Evolutionary conservation across 768 basidiomycete species (phyloP), one percentile per base, ranked within the genome.

Genomic region (Boletellus ananas): DNA sequence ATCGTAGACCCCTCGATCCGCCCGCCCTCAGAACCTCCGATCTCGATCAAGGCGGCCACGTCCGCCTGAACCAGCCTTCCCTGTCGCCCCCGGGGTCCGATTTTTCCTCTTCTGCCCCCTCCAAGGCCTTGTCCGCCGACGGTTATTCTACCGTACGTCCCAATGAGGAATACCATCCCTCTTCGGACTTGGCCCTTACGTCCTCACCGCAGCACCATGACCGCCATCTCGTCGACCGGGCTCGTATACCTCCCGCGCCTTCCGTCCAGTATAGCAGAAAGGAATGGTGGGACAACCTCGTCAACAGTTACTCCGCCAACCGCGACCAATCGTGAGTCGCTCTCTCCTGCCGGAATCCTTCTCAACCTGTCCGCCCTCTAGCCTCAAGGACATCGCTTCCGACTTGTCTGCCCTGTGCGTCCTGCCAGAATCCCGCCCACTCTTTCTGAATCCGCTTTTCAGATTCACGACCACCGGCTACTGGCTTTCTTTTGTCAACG

Each of bases 401-500:
- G 82, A 84, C 54, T 59, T 85, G 25, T 64, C 73, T 35, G 73
- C 72, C 45, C 60, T 86, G 84, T 85, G 50, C 50, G 78, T 67
- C 25, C 34, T 37, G 34, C 37, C 20, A 31, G 23, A 37, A 43
- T 13, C 34, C n/a, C 8, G 3, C 34, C 13, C 42, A 1, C 37
- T 38, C 43, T n/a, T 58, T 46, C 43, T 48, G 60, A 20, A 52
- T 43, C 8, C 13, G 34, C 33, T 44, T 41, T n/a, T 34, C 57
- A 90, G 88, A 57, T 83, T 85, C 59, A 70, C 73, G 20, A 79
- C 82, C 47, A 80, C 80, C 23, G 79, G 77, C 18, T 80, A 85
- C 52, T 82, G 80, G 73, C 74, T 91, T 37, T 83, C 79, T 10
- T 88, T 89, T 63, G 72, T 90, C 56, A 80, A 87, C 60, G 63